Conservation (phyloP, 2,329 filamentous ascomycete species). For the Periconia macrospinosa region DNA sequence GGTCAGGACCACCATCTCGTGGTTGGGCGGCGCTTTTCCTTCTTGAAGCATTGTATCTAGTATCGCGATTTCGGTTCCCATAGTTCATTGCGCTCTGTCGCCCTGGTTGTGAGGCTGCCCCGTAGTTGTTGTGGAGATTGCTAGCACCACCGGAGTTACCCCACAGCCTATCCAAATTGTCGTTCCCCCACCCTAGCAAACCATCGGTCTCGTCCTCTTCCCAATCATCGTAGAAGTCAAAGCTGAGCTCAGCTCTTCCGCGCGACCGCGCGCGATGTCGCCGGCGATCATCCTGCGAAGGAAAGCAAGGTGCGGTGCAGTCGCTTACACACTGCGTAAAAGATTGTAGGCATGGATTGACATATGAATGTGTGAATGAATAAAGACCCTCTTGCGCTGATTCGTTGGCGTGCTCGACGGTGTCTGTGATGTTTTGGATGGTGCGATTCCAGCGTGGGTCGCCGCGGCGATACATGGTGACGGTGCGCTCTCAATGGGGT, state of each 20-base stretch:
- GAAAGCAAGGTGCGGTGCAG: constrained; percentile 73
- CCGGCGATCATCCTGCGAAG: constrained; percentile 74
- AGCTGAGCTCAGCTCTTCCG: constrained; percentile 76
- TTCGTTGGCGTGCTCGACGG: constrained; percentile 87
- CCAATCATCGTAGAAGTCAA: constrained; percentile 99
- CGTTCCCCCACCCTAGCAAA: constrained; percentile 74
- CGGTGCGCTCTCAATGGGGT: constrained; percentile 11
- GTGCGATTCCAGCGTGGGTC: constrained; percentile 91
- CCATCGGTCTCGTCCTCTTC: constrained; percentile 68
- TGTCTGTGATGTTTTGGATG: constrained; percentile 89
- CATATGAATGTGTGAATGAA: constrained; percentile 82
- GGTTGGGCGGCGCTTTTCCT: constrained; percentile 59
- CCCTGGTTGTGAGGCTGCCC: constrained; percentile 60
- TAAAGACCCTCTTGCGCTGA: constrained; percentile 90
- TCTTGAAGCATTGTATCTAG: constrained; percentile 36
- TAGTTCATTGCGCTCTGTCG: constrained; percentile 88
- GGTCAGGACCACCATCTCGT: constrained; percentile 62
- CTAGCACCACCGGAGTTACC: constrained; percentile 42
- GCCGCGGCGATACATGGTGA: constrained; percentile 60
- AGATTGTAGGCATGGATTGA: constrained; percentile 75
- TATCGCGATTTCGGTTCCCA: constrained; percentile 63
- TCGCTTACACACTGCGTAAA: constrained; percentile 66
- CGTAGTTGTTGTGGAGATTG: constrained; percentile 60
- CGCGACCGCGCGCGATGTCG: constrained; percentile 63
- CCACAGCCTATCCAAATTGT: constrained; percentile 83